Conservation (phyloP, 768 basidiomycete genomes). For the Trametes cinnabarina region DNA sequence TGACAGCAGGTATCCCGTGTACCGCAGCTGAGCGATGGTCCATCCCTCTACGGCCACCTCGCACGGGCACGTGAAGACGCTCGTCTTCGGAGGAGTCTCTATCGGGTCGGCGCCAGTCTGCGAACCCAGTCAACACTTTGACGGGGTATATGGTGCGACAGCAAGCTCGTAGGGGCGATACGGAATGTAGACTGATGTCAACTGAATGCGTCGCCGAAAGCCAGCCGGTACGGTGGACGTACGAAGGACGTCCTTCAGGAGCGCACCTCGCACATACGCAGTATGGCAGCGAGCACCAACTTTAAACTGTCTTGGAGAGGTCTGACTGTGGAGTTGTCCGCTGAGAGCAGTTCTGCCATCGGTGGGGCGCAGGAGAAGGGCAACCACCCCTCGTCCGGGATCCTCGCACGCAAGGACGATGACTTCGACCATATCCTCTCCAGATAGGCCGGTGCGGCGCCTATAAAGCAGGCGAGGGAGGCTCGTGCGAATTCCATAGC, state of each 20-base stretch:
- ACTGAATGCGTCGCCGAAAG: not conserved
- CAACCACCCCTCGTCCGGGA: not conserved
- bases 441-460: not conserved
- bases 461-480: not conserved
- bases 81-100: too few relatives aligned
- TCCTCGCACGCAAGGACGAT: not conserved
- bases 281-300: not conserved
- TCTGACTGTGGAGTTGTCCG: too few relatives aligned
- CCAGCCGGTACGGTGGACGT: not conserved
- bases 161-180: constrained; percentile 3
- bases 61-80: too few relatives aligned
- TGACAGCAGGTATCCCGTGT: too few relatives aligned
- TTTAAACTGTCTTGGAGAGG: not conserved
- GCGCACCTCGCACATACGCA: not conserved
- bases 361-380: not conserved
- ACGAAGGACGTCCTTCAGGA: not conserved
- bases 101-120: too few relatives aligned
- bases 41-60: too few relatives aligned
- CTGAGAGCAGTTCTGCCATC: not conserved
- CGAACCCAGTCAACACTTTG: too few relatives aligned
- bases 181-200: not conserved
- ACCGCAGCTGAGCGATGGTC: too few relatives aligned
- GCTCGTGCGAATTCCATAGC: not conserved
- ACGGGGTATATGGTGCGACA: too few relatives aligned
- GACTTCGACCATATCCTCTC: not conserved